A percentile compares a stretch with the other conserved stretches of the same genome.
These are phyloP conservation scores for Boletellus deceptivus DNA, from an alignment of 1,284 basidiomycete species.

Conservation along the genomic window DNA sequence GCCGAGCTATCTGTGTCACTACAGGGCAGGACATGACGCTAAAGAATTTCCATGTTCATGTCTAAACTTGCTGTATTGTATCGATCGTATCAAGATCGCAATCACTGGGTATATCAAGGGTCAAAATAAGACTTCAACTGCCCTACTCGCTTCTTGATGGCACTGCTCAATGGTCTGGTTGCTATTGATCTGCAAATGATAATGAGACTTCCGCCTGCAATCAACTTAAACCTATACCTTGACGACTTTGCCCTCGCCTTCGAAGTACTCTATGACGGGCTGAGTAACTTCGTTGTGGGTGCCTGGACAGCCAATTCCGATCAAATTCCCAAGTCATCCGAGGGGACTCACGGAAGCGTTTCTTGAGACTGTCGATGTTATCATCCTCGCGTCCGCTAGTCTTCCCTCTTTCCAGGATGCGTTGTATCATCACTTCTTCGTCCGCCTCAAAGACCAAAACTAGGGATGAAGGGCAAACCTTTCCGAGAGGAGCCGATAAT, in stretches of 20 bases:
- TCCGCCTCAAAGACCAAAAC: slow-evolving; percentile 91
- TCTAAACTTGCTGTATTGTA: slow-evolving; percentile 15
- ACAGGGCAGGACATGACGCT: slow-evolving; percentile 30
- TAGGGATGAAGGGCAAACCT: slow-evolving; percentile 77
- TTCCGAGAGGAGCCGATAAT: slow-evolving; percentile 4
- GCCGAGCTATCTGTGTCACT: slow-evolving; percentile 51
- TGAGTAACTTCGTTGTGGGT: slow-evolving; percentile 93
- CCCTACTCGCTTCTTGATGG: slow-evolving; percentile 56
- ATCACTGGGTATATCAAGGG: slow-evolving; percentile 16
- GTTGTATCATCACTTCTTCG: slow-evolving; percentile 79
- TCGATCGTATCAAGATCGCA: slow-evolving; percentile 10
- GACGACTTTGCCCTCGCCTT: slow-evolving; percentile 75
- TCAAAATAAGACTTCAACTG: slow-evolving; percentile 48
- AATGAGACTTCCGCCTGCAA: slow-evolving; percentile 1
- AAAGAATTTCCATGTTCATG: slow-evolving; percentile 48
- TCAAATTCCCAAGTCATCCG: neutral
- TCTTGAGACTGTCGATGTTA: slow-evolving; percentile 92
- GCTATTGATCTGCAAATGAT: slow-evolving; percentile 66
- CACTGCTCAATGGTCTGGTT: slow-evolving; percentile 74
- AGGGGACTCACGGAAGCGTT: slow-evolving; percentile 78
- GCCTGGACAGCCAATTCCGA: slow-evolving; percentile 41
- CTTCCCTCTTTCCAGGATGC: slow-evolving; percentile 87
- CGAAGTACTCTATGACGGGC: slow-evolving; percentile 93
- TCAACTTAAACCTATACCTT: slow-evolving; percentile 3
- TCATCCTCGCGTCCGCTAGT: slow-evolving; percentile 97